phyloP scores from a whole-genome alignment of 1,139 yeast species.

The Scheffersomyces cryptocercus region DNA sequence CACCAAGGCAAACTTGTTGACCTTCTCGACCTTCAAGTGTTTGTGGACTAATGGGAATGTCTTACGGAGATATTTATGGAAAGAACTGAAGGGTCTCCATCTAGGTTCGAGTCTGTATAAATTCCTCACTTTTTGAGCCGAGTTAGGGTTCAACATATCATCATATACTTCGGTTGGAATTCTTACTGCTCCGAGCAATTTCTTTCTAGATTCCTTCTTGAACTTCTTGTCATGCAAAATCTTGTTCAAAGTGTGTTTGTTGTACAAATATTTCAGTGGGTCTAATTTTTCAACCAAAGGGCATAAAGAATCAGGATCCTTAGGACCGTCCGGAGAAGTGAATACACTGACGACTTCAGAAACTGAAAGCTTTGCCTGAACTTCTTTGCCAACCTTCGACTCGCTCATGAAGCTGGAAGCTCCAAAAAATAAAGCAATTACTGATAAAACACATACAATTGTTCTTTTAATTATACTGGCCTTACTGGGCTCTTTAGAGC shows the following conservation, averaged over 20 bases:
- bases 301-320: conserved; percentile 29
- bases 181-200: conserved; percentile 55
- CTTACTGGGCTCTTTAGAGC: no score
- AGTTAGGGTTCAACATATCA: conserved; percentile 31
- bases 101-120: conserved; percentile 21
- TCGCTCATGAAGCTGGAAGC: no score
- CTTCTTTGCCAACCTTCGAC: no score
- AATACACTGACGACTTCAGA: not conserved
- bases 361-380: no score
- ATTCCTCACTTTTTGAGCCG: conserved; percentile 22
- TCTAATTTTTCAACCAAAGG: conserved; percentile 35
- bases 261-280: conserved; percentile 23
- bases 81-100: conserved; percentile 33
- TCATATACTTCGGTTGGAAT: conserved; percentile 67
- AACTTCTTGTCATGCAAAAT: conserved; percentile 40
- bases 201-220: conserved; percentile 39
- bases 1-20: conserved; percentile 35
- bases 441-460: no score
- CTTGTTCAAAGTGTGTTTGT: conserved; percentile 22
- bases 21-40: conserved; percentile 29
- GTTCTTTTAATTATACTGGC: no score
- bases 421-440: no score
- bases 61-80: conserved; percentile 28
- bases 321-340: not conserved
- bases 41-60: conserved; percentile 35